Evolutionary conservation across 257 asterid species (phyloP).

Genomic region (Petrea volubilis): DNA sequence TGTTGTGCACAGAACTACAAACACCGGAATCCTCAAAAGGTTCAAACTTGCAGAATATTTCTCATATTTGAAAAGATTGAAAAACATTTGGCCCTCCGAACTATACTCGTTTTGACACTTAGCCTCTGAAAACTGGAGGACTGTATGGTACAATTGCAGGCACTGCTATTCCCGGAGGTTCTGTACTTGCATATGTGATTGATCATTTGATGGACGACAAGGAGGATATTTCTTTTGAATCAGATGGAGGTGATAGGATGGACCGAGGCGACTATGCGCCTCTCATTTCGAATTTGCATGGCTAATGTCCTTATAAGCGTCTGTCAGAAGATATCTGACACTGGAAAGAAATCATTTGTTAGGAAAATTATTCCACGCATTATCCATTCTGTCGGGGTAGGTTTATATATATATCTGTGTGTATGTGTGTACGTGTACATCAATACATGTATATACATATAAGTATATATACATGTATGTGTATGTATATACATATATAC

Average conservation of each 20-base stretch:
- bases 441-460: too few relatives aligned
- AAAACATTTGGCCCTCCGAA: too few relatives aligned
- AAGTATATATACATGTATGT: too few relatives aligned
- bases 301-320: constrained; percentile 89
- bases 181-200: constrained; percentile 59
- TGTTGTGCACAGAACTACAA: constrained; percentile 72
- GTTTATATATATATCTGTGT: background rate
- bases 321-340: constrained; percentile 70
- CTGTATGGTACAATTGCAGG: constrained; percentile 42
- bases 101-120: background rate
- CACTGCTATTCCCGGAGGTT: constrained; percentile 29
- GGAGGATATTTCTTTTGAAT: constrained; percentile 28
- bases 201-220: constrained; percentile 41
- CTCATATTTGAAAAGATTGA: background rate
- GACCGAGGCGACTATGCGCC: constrained; percentile 28
- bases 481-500: too few relatives aligned
- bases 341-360: constrained; percentile 57
- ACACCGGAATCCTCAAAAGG: constrained; percentile 41
- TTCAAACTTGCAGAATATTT: constrained; percentile 18
- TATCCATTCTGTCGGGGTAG: constrained; percentile 49
- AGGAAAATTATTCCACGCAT: constrained; percentile 56
- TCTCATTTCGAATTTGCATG: constrained; percentile 77
- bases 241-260: constrained; percentile 27
- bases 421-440: too few relatives aligned
- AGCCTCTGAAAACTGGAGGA: constrained; percentile 10